phyloP scores from a whole-genome alignment of 2,329 filamentous ascomycete genomes.

The Keithomyces neogunnii region DNA sequence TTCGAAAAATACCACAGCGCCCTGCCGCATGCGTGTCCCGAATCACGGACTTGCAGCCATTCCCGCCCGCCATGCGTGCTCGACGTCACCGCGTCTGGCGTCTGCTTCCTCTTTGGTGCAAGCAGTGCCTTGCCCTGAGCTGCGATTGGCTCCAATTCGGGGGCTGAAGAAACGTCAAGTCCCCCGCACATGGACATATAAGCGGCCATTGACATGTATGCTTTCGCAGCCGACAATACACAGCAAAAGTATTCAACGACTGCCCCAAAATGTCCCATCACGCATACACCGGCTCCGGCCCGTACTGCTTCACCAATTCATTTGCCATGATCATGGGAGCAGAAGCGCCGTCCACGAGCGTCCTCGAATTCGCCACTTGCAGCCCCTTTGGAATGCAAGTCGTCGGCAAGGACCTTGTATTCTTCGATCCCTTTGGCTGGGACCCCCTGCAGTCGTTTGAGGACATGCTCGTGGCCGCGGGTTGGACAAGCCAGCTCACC shows the following conservation, averaged over 20 bases:
- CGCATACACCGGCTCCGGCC: constrained; percentile 11
- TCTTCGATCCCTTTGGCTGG: constrained; percentile 13
- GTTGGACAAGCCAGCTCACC: constrained; percentile 8
- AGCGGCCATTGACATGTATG: too few species aligned
- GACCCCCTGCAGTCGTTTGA: constrained; percentile 9
- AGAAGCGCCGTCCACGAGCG: constrained; percentile 8
- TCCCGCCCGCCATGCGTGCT: not conserved
- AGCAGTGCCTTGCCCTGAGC: too few species aligned
- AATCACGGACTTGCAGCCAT: not conserved
- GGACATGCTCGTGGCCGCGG: constrained; percentile 7
- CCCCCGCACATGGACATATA: too few species aligned
- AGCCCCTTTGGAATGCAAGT: constrained; percentile 13
- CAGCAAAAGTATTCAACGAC: too few species aligned
- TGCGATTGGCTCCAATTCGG: too few species aligned
- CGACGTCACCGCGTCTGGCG: not conserved
- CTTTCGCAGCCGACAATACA: too few species aligned
- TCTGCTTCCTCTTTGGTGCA: not conserved
- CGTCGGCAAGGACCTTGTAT: constrained; percentile 9
- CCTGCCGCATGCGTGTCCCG: not conserved
- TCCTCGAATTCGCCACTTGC: constrained; percentile 13
- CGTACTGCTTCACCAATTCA: constrained; percentile 13
- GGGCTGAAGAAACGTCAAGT: too few species aligned
- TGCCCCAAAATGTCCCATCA: not conserved
- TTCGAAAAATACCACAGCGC: not conserved
- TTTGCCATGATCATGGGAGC: constrained; percentile 11